These are phyloP conservation scores for Verbascum thapsus DNA, from an alignment of 257 asterid genomes.

Conservation along the genomic window DNA sequence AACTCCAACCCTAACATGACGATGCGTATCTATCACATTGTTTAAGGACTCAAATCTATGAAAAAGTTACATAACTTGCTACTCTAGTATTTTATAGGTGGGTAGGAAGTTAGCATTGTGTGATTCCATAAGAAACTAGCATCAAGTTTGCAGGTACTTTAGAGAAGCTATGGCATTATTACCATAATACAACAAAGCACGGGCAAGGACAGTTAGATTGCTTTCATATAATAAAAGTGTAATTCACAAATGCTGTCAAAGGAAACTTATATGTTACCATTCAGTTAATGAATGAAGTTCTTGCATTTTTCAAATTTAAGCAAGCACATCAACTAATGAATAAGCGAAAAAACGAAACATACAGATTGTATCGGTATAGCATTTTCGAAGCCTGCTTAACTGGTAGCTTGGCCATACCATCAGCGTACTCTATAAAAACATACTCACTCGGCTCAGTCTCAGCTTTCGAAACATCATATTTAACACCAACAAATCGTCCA, in stretches of 20 bases:
- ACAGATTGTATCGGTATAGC: conserved; percentile 95
- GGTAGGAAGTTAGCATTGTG: too few species aligned
- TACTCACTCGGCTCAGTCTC: conserved; percentile 69
- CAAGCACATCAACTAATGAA: not conserved
- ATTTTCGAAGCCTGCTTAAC: conserved; percentile 81
- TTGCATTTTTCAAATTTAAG: not conserved
- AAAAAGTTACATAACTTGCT: too few species aligned
- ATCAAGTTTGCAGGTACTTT: not conserved
- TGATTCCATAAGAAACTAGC: too few species aligned
- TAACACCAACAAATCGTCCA: conserved; percentile 77
- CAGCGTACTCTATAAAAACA: conserved; percentile 90
- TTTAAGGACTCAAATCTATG: not conserved
- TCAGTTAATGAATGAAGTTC: not conserved
- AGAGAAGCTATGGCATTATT: conserved; percentile 8
- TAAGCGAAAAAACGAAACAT: conserved; percentile 26
- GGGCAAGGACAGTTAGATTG: not conserved
- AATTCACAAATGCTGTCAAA: not conserved
- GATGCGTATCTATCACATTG: not conserved
- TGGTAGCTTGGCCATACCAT: conserved; percentile 95
- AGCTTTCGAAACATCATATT: conserved; percentile 64
- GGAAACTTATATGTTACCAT: not conserved
- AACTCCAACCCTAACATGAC: too few species aligned
- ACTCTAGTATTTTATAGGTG: too few species aligned
- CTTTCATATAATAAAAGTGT: not conserved
- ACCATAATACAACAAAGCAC: conserved; percentile 7